phyloP scores from a whole-genome alignment of 371 early-diverging fungal species.

The Umbelopsis sp. region DNA sequence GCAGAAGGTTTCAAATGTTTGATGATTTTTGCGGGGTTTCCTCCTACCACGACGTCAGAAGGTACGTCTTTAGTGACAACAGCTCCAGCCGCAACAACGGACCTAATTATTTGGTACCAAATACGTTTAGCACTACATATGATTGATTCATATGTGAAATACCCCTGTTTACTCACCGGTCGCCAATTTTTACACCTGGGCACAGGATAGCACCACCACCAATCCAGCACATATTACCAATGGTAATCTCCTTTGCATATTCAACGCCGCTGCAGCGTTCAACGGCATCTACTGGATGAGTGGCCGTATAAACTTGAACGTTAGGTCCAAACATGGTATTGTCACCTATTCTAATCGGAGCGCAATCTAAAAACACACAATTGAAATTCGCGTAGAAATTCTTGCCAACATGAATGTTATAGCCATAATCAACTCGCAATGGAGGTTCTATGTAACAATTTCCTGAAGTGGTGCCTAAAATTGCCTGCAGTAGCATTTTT shows the following conservation, averaged over 20 bases:
- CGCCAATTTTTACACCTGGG: slow-evolving; percentile 86
- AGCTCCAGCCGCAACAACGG: slow-evolving; percentile 59
- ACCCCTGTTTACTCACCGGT: slow-evolving; percentile 39
- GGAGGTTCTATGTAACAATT: slow-evolving; percentile 62
- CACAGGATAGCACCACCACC: slow-evolving; percentile 74
- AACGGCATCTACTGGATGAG: slow-evolving; percentile 70
- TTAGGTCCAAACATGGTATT: slow-evolving; percentile 74
- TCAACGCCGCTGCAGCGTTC: slow-evolving; percentile 34
- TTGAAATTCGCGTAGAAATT: slow-evolving; percentile 70
- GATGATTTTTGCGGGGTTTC: slow-evolving; percentile 82
- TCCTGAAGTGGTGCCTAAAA: slow-evolving; percentile 60
- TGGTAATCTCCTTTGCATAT: slow-evolving; percentile 36
- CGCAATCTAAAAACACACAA: slow-evolving; percentile 70
- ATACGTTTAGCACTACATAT: not conserved
- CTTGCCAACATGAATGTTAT: slow-evolving; percentile 72
- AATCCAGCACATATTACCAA: slow-evolving; percentile 75
- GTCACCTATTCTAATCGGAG: slow-evolving; percentile 69
- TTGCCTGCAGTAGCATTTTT: slow-evolving; percentile 39
- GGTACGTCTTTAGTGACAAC: slow-evolving; percentile 84
- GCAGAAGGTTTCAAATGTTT: slow-evolving; percentile 37
- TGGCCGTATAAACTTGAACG: slow-evolving; percentile 78
- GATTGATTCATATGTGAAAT: not conserved
- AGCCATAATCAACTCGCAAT: slow-evolving; percentile 74
- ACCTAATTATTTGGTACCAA: not conserved
- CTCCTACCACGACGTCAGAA: slow-evolving; percentile 72